Base-by-base conservation (phyloP, 345 rosid genomes). In the Salix dunnii region DNA sequence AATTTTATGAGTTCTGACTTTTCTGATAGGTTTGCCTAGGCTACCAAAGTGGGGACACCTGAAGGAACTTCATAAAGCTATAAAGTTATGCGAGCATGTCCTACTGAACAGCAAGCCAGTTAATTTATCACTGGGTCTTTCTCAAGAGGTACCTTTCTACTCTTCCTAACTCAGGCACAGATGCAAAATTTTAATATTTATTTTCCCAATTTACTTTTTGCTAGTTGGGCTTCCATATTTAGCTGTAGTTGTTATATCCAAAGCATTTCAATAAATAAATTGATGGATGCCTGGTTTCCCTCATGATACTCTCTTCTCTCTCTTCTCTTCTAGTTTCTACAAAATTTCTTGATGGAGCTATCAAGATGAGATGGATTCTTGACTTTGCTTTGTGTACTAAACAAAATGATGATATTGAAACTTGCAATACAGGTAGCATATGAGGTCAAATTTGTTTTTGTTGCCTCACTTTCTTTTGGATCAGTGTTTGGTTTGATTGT, bases 31-130 rank as follows among this genome's bases (percentile, higher is more conserved):
- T 58, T 82, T 91, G 84, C 90, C 96, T 58, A 89, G 97, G 84
- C 88, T 89, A 84, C 98, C 98, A 61, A 93, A 93, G 80, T 96
- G 98, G 98, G 96, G 94, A 74, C 99, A 96, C 85, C 94, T 96
- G 70, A 92, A 84, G 85, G 89, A 90, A 36, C 98, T 93, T 68
- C 99, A 96, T 79, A 84, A 67, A 77, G 94, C 94, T 83, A 85
- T 96, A 83, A 92, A 85, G 87, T 81, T 84, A 81, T 90, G 93
- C 76, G 98, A 96, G 82, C 86, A 79, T 68, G 82, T 86, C 36
- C 68, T 96, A 75, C 88, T 96, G 79, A 83, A 77, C 74, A 80
- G 87, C 46, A 80, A 87, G 80, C 91, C 90, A 6, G 63, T 65
- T 49, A 91, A 84, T 78, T 21, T 87, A 68, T 78, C 90, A 2